A percentile compares a stretch with the other conserved stretches of the same genome.
Conservation (phyloP, 805 yeast genomes). For the Nakazawaea ambrosiae region DNA sequence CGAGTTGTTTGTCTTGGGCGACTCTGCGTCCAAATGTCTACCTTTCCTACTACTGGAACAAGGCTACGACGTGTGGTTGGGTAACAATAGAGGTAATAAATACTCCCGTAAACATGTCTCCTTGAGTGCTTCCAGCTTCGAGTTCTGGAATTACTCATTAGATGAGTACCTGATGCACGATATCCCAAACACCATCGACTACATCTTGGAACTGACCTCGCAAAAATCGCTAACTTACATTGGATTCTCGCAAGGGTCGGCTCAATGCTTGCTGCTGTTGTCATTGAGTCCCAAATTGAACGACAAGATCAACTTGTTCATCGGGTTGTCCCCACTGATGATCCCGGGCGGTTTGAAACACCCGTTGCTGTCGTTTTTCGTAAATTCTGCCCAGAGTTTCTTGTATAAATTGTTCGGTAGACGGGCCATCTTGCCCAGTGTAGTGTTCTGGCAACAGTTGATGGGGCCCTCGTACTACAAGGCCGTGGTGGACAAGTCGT, state of each 20-base stretch:
- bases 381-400: conserved; percentile 70
- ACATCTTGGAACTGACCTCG: conserved; percentile 51
- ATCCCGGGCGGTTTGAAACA: conserved; percentile 84
- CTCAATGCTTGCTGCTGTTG: conserved; percentile 86
- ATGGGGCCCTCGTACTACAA: conserved; percentile 74
- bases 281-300: conserved; percentile 67
- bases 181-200: conserved; percentile 79
- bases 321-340: conserved; percentile 79
- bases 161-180: conserved; percentile 92
- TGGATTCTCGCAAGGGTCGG: conserved; percentile 94
- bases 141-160: conserved; percentile 87
- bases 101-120: conserved; percentile 73
- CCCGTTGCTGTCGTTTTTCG: conserved; percentile 66
- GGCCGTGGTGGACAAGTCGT: conserved; percentile 63
- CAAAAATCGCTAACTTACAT: conserved; percentile 51
- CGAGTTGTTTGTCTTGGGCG: conserved; percentile 55
- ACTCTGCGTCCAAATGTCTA: conserved; percentile 35
- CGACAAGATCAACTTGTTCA: conserved; percentile 37
- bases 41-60: conserved; percentile 72
- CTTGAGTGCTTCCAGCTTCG: conserved; percentile 28
- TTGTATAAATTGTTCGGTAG: conserved; percentile 71
- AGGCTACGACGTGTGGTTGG: conserved; percentile 94
- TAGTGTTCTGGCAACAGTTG: conserved; percentile 64
- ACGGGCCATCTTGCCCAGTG: conserved; percentile 57
- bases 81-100: conserved; percentile 89